Percentiles rank a stretch among this genome's conserved stretches.
Conservation (phyloP, 352 stramenopile genomes). For the Globisporangium rhizosaccharum region DNA sequence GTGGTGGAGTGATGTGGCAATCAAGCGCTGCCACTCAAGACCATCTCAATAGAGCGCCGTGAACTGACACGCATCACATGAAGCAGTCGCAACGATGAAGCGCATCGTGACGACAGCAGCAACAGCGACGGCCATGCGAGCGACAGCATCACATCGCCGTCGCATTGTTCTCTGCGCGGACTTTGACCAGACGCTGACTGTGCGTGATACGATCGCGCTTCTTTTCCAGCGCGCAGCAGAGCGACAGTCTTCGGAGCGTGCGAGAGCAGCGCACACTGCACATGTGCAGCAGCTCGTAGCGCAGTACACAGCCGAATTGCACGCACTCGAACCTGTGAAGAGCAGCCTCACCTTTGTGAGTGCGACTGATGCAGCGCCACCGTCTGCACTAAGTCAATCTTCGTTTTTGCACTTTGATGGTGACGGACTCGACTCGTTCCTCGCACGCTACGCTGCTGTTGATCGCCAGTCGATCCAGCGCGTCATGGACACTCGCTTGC, state of each 20-base stretch:
- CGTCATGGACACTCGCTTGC: constrained; percentile 23
- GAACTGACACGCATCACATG: neutral
- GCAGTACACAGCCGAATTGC: constrained; percentile 28
- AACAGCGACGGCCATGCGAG: neutral
- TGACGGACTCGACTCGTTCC: constrained; percentile 27
- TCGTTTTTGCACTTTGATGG: constrained; percentile 24
- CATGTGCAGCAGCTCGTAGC: constrained; percentile 25
- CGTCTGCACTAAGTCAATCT: neutral
- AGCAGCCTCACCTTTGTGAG: neutral
- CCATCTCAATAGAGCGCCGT: neutral
- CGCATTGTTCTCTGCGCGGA: constrained; percentile 51
- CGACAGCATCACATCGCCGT: neutral
- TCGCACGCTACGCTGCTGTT: constrained; percentile 32
- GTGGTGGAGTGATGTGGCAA: neutral
- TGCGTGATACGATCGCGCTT: constrained; percentile 46
- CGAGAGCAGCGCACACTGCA: constrained; percentile 10
- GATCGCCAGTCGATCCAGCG: constrained; percentile 49
- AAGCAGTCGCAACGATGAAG: neutral
- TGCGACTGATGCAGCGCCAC: neutral
- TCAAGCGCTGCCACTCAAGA: neutral
- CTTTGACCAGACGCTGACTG: constrained; percentile 73
- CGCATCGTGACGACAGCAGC: neutral
- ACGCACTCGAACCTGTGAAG: constrained; percentile 6
- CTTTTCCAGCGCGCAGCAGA: constrained; percentile 34
- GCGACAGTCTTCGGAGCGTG: neutral